phyloP scores from a whole-genome alignment of 2,329 filamentous ascomycete genomes.

The Cyanodermella asteris region DNA sequence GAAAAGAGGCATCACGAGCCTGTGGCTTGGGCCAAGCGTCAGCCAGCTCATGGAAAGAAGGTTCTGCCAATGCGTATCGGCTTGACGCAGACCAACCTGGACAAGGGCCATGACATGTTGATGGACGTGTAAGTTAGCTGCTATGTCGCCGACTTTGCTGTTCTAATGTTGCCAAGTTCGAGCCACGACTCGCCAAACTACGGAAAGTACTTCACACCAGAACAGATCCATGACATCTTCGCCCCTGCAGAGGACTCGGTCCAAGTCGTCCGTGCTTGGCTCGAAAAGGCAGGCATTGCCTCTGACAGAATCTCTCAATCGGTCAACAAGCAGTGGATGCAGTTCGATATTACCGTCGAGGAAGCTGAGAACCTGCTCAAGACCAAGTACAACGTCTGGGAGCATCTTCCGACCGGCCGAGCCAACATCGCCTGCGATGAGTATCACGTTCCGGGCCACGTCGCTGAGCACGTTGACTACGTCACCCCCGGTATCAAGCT shows the following conservation, averaged over 20 bases:
- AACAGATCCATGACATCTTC: conserved; percentile 22
- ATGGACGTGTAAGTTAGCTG: conserved; percentile 13
- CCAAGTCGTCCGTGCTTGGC: conserved; percentile 17
- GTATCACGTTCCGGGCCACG: conserved; percentile 10
- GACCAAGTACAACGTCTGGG: conserved; percentile 26
- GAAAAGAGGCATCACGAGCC: conserved; percentile 16
- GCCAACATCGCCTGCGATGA: conserved; percentile 16
- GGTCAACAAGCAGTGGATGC: conserved; percentile 29
- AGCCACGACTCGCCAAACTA: conserved; percentile 19
- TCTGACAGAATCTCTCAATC: conserved; percentile 26
- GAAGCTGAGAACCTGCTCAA: conserved; percentile 31
- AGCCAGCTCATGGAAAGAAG: conserved; percentile 15
- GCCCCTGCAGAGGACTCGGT: conserved; percentile 24
- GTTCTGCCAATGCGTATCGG: conserved; percentile 24
- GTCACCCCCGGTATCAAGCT: conserved; percentile 17
- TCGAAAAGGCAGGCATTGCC: conserved; percentile 23
- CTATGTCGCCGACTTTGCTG: not conserved
- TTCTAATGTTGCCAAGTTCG: conserved; percentile 19
- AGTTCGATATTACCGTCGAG: conserved; percentile 30
- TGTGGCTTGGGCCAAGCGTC: conserved; percentile 17
- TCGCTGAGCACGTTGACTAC: conserved; percentile 15
- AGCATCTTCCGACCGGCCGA: conserved; percentile 10
- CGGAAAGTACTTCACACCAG: conserved; percentile 19
- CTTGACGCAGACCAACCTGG: conserved; percentile 22
- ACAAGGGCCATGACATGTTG: conserved; percentile 19